These are phyloP conservation scores for Nannochloropsis gaditana DNA, from an alignment of 108 stramenopile genomes.

Conservation along the genomic window DNA sequence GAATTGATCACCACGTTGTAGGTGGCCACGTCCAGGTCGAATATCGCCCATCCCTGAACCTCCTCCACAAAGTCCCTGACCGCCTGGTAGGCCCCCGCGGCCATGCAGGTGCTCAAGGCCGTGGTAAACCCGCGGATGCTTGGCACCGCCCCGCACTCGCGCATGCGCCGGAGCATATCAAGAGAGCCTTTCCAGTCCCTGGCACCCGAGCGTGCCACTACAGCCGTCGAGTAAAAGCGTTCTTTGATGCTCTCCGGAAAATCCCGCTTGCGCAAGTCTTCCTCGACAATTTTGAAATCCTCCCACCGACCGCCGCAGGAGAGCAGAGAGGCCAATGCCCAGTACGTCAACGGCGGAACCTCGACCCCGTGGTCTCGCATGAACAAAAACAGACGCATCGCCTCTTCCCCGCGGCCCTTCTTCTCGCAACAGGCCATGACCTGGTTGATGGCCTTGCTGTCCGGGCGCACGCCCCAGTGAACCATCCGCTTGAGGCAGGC, in stretches of 20 bases:
- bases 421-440: not conserved
- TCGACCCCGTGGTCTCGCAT: conserved; percentile 1
- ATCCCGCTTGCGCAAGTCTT: not conserved
- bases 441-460: conserved; percentile 16
- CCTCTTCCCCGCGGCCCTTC: not conserved
- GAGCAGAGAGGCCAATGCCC: not conserved
- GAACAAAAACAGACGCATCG: not conserved
- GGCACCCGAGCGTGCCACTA: not conserved
- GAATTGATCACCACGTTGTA: conserved; percentile 4
- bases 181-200: not conserved
- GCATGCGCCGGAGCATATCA: not conserved
- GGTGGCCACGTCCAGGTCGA: conserved; percentile 1
- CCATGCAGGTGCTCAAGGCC: not conserved
- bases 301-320: not conserved
- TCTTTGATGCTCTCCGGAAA: conserved; percentile 11
- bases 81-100: not conserved
- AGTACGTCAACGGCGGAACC: not conserved
- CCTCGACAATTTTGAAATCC: not conserved
- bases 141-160: not conserved
- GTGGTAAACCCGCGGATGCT: not conserved
- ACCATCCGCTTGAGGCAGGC: not conserved
- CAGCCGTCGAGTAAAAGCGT: conserved; percentile 4
- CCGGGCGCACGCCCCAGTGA: not conserved
- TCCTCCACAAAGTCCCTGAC: conserved; percentile 7
- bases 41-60: not conserved